Base-by-base conservation (phyloP, 208 protist species). In the Leishmania turanica region DNA sequence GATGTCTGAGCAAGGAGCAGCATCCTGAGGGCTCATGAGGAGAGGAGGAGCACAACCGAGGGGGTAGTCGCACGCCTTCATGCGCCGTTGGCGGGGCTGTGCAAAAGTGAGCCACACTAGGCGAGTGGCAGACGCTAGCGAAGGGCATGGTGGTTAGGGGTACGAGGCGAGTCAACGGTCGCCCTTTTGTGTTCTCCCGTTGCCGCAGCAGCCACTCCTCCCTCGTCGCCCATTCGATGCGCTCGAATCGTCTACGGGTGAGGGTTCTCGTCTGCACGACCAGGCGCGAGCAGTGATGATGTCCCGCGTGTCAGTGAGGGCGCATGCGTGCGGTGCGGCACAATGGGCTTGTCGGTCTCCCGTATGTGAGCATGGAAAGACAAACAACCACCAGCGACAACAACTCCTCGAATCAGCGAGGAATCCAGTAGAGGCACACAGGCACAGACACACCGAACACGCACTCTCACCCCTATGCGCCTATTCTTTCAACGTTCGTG, bases 401-500 rank as follows among this genome's bases (percentile, higher is more conserved):
- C 31, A 56, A 60, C 54, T 17, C 8, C 75, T 34, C 49, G 24
- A 54, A 42, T 9, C 3, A 60, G 49, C 34, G 31, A 8, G 9
- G 19, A 34, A 62, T 3, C 11, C 13, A 40, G n/a, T 21, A 75
- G 31, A 60, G 34, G 31, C n/a, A 40, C 24, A 40, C 31, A 75
- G 49, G 71, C 42, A 73, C 19, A 53, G 68, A n/a, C 15, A 62
- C 49, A 51, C 31, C 15, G 72, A 27, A 15, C 6, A 40, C 45
- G 3, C 37, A 7, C 72, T 4, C 7, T 6, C 15, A 53, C 13
- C 40, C 11, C 21, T 40, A 68, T 40, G 40, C 21, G 54, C 5
- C 37, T 84, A 95, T 31, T 88, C 82, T 71, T 92, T 92, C 11
- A 90, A 71, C 11, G 90, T 90, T 37, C 81, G 85, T 27, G 80